Evolutionary conservation across 2,329 filamentous ascomycete genomes (phyloP).

Genomic region (Aspergillus caelatus): DNA sequence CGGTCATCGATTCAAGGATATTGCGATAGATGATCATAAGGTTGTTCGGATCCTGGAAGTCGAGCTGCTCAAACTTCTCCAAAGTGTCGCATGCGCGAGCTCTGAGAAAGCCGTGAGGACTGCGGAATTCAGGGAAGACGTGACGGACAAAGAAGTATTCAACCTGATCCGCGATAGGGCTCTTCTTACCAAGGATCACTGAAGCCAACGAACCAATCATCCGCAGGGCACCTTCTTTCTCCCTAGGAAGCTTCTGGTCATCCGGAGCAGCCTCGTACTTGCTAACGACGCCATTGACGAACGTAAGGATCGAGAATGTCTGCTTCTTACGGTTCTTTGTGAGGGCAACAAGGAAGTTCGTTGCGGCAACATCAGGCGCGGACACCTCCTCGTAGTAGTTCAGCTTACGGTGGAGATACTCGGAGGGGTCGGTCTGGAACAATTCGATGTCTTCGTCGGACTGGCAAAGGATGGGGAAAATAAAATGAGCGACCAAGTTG

Average conservation of each 20-base stretch:
- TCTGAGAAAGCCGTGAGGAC: constrained; percentile 85
- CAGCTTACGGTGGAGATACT: constrained; percentile 94
- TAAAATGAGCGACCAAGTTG: constrained; percentile 87
- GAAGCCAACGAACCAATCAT: constrained; percentile 97
- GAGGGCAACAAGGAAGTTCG: constrained; percentile 92
- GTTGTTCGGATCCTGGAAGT: constrained; percentile 96
- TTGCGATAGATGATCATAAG: constrained; percentile 95
- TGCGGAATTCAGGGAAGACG: constrained; percentile 97
- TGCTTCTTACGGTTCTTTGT: constrained; percentile 95
- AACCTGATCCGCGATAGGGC: constrained; percentile 93
- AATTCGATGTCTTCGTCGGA: constrained; percentile 89
- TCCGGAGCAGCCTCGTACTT: constrained; percentile 84
- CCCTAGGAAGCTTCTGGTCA: constrained; percentile 87
- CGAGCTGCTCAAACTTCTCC: constrained; percentile 95
- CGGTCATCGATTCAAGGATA: constrained; percentile 95
- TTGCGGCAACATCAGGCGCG: constrained; percentile 90
- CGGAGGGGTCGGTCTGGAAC: constrained; percentile 91
- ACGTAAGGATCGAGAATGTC: constrained; percentile 90
- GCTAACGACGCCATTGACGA: constrained; percentile 93
- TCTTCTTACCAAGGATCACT: constrained; percentile 96
- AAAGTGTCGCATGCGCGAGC: constrained; percentile 95
- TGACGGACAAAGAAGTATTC: constrained; percentile 98
- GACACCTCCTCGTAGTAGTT: constrained; percentile 98
- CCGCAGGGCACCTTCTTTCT: constrained; percentile 92
- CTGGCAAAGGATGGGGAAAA: constrained; percentile 94